These are phyloP conservation scores for Rubia yunnanensis DNA, from an alignment of 257 asterid species.

Conservation along the genomic window DNA sequence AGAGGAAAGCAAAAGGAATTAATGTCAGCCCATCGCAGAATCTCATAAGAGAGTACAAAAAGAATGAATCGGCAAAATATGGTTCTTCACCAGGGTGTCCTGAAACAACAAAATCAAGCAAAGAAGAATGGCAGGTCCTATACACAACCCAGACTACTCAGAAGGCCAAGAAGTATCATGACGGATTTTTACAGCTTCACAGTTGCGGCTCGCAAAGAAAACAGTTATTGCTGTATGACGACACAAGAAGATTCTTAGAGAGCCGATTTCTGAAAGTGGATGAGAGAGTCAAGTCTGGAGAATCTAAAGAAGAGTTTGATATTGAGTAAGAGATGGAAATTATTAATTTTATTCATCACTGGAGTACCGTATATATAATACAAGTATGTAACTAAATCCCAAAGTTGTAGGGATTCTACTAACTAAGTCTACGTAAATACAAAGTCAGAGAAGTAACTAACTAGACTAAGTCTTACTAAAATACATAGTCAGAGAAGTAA, in stretches of 20 bases:
- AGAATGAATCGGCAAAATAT: constrained; percentile 42
- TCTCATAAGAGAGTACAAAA: constrained; percentile 75
- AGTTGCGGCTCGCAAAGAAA: constrained; percentile 62
- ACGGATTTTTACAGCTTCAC: constrained; percentile 60
- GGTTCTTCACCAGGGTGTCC: constrained; percentile 44
- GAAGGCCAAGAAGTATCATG: constrained; percentile 78
- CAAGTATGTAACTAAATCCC: too few species aligned
- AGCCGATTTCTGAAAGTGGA: constrained; percentile 60
- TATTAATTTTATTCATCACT: too few species aligned
- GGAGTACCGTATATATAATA: too few species aligned
- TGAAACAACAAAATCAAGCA: constrained; percentile 34
- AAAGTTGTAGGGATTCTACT: too few species aligned
- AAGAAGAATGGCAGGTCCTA: constrained; percentile 79
- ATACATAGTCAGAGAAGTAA: too few species aligned
- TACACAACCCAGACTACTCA: constrained; percentile 82
- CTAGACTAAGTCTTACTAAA: too few species aligned
- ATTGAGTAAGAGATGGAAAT: too few species aligned
- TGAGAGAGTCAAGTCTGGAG: constrained; percentile 54
- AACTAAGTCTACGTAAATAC: too few species aligned
- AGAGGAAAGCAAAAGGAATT: constrained; percentile 26
- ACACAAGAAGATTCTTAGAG: constrained; percentile 46
- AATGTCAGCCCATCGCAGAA: constrained; percentile 75
- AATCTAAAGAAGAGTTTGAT: too few species aligned
- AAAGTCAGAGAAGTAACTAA: too few species aligned
- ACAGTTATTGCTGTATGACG: constrained; percentile 72